phyloP scores from a whole-genome alignment of 2,329 filamentous ascomycete species.

The Davidsoniella eucalypti region DNA sequence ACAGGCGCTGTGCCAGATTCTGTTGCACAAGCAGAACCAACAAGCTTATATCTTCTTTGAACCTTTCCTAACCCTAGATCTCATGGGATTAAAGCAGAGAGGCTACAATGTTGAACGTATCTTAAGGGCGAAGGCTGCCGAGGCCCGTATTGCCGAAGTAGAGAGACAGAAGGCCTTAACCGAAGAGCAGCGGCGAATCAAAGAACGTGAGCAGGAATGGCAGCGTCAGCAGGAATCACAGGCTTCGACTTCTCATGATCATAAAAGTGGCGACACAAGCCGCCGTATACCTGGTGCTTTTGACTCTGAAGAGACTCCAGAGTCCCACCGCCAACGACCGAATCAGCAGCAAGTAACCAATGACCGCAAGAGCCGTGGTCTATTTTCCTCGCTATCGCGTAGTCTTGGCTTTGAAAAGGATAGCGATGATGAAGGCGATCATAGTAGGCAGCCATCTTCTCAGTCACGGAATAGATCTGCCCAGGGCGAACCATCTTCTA shows the following conservation, averaged over 20 bases:
- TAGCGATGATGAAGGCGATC: slow-evolving; percentile 25
- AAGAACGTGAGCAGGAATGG: slow-evolving; percentile 35
- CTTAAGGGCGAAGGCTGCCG: slow-evolving; percentile 68
- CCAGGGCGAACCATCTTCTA: slow-evolving; percentile 2
- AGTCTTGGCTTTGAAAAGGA: slow-evolving; percentile 49
- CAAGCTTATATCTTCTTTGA: slow-evolving; percentile 84
- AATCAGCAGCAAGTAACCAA: slow-evolving; percentile 9
- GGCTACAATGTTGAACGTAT: slow-evolving; percentile 97
- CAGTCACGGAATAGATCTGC: not conserved
- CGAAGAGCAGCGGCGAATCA: slow-evolving; percentile 52
- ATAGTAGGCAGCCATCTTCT: slow-evolving; percentile 9
- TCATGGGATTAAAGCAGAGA: slow-evolving; percentile 65
- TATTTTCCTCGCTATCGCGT: slow-evolving; percentile 54
- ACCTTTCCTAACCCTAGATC: slow-evolving; percentile 70
- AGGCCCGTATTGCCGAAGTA: slow-evolving; percentile 74
- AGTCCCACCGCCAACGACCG: not conserved
- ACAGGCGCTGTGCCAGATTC: slow-evolving; percentile 63
- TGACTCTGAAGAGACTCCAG: not conserved
- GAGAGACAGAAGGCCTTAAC: slow-evolving; percentile 59
- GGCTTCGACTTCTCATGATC: slow-evolving; percentile 2
- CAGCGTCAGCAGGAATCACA: slow-evolving; percentile 21
- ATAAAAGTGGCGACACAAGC: slow-evolving; percentile 18
- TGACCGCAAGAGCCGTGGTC: slow-evolving; percentile 31
- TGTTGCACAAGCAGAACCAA: slow-evolving; percentile 70
- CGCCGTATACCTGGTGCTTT: slow-evolving; percentile 16